Evolutionary conservation across 805 yeast species (phyloP), one percentile per base, ranked within the genome.

Genomic region (Saitoella complicata): DNA sequence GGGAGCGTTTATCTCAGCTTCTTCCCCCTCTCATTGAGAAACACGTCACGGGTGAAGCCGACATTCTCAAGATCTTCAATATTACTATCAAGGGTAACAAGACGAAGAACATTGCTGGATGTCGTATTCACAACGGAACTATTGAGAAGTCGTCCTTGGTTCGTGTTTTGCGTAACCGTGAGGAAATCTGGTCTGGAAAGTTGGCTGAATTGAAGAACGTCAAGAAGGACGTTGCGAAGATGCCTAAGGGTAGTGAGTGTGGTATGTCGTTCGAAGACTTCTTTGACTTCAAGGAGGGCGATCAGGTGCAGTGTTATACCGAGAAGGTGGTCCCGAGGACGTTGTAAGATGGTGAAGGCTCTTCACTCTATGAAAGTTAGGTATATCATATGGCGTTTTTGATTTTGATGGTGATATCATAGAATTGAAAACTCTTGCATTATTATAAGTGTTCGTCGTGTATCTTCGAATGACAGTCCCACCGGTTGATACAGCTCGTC

Each of bases 211-310:
- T 91, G 59, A 86, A 83, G 62, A 83, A 81, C 49, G 77, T 76
- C 43, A 85, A 84, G 58, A 87, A 83, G 39, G 93, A 83, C 52
- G 81, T 79, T 4, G 52, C 63, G 1, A 88, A 80, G 55, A 83
- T 82, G 6, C 73, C 73, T 46, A 87, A 83, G 62, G 96, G 95
- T 31, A 72, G 72, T 31, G 98, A 91, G 53, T 91, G 96, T 67
- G 98, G 98, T 44, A 58, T 88, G 29, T 65, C 84, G 0, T 76
- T 91, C 51, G 74, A 69, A 1, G 51, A 49, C 32, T 85, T 85
- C 78, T 75, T 73, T 38, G 72, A 67, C 32, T 81, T 80, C 55
- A 71, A 76, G 52, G 76, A 67, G 12, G 95, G 93, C 11, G 97
- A 91, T 62, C 55, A 66, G 3, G 67, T 91, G 30, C 79, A 83